Conservation (phyloP, 164 flowering plant genomes). For the Vitis amurensis region DNA sequence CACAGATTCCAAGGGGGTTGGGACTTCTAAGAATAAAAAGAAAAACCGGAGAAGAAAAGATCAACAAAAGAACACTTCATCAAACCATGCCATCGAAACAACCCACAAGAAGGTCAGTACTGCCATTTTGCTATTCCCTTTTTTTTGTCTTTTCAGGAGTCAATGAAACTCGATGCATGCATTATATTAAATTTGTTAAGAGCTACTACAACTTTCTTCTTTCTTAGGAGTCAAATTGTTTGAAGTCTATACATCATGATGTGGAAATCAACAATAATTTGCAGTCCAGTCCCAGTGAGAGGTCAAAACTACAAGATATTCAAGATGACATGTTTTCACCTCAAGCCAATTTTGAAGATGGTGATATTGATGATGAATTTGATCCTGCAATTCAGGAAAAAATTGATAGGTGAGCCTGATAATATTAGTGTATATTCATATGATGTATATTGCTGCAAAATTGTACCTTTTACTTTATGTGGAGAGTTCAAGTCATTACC, state of each 20-base stretch:
- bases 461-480: too few species aligned
- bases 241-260: conserved; percentile 23
- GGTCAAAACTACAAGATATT: conserved; percentile 26
- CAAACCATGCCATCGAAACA: conserved; percentile 17
- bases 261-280: conserved; percentile 14
- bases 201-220: too few species aligned
- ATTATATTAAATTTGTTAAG: too few species aligned
- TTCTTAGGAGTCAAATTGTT: conserved; percentile 4
- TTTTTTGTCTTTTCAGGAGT: conserved; percentile 30
- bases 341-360: conserved; percentile 58
- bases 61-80: conserved; percentile 38
- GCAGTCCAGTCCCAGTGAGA: conserved; percentile 25
- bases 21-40: conserved; percentile 63
- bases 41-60: conserved; percentile 67
- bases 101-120: conserved; percentile 27
- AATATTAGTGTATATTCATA: neutral
- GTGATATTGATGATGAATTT: conserved; percentile 66
- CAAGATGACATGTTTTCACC: conserved; percentile 31
- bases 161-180: neutral
- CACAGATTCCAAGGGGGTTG: conserved; percentile 53
- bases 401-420: conserved; percentile 59
- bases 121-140: neutral
- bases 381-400: conserved; percentile 74
- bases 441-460: neutral
- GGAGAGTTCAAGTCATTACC: neutral